phyloP scores from a whole-genome alignment of 441 rosid species.

The Cnidoscolus chayamansa region DNA sequence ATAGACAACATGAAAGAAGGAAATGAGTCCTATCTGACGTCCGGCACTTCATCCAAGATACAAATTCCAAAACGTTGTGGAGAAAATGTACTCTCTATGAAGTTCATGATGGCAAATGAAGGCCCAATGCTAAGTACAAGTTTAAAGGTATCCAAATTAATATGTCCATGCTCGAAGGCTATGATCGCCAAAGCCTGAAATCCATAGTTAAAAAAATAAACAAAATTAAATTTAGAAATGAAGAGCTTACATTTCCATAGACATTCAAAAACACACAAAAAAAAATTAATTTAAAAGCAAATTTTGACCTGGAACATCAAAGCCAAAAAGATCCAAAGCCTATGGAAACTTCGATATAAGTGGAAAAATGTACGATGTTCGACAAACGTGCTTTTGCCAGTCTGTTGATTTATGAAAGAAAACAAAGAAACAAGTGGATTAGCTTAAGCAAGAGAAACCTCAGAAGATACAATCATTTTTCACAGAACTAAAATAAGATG shows the following conservation, averaged over 20 bases:
- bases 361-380: constrained; percentile 99
- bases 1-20: constrained; percentile 24
- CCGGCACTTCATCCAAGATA: constrained; percentile 14
- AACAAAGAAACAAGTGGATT: neutral
- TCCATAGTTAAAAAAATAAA: constrained; percentile 7
- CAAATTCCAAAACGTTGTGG: constrained; percentile 19
- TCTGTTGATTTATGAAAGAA: constrained; percentile 44
- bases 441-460: neutral
- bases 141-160: constrained; percentile 74
- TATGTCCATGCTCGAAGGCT: constrained; percentile 69
- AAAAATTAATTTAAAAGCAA: constrained; percentile 16
- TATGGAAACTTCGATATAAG: constrained; percentile 90
- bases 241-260: constrained; percentile 8
- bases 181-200: constrained; percentile 81
- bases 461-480: constrained; percentile 3
- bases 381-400: constrained; percentile 95
- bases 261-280: constrained; percentile 6
- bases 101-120: constrained; percentile 86
- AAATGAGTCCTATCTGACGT: constrained; percentile 3
- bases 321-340: constrained; percentile 95
- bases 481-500: neutral
- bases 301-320: constrained; percentile 91
- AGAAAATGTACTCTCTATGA: constrained; percentile 60
- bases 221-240: constrained; percentile 21
- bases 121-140: constrained; percentile 87